A percentile compares a stretch with the other conserved stretches of the same genome.
Conservation (phyloP, 129 eudicot genomes). For the Escallonia herrerae region DNA sequence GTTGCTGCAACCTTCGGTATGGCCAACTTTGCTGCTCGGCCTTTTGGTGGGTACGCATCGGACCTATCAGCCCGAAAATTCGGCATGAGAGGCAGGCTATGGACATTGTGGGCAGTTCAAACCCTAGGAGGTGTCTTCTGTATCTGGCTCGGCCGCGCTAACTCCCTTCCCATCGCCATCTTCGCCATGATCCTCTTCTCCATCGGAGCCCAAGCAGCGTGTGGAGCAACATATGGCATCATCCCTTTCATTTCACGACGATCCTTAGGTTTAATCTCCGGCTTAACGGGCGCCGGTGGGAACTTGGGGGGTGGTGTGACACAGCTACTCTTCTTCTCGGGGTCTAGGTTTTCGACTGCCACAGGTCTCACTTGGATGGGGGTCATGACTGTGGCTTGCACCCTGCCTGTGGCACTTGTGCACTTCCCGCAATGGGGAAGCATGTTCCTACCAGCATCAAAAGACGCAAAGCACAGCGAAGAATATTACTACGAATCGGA, state of each 20-base stretch:
- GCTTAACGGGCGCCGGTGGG: constrained; percentile 69
- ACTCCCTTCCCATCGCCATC: constrained; percentile 41
- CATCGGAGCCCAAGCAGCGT: constrained; percentile 74
- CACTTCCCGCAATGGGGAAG: constrained; percentile 84
- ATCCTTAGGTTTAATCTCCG: constrained; percentile 50
- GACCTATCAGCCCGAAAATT: constrained; percentile 36
- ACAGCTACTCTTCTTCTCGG: constrained; percentile 61
- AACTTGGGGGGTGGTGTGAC: constrained; percentile 68
- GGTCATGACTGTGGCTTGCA: constrained; percentile 47
- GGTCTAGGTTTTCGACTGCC: constrained; percentile 39
- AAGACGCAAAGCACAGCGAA: constrained; percentile 33
- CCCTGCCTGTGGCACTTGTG: constrained; percentile 48
- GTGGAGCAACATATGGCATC: constrained; percentile 81
- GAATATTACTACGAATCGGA: constrained; percentile 46
- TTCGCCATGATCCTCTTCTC: constrained; percentile 67
- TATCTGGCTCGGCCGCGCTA: constrained; percentile 51
- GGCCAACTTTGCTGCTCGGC: constrained; percentile 47
- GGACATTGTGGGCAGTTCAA: constrained; percentile 60
- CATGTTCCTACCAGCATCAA: constrained; percentile 43
- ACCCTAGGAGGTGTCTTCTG: constrained; percentile 55
- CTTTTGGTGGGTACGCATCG: constrained; percentile 50
- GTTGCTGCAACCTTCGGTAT: constrained; percentile 57
- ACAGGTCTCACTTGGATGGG: constrained; percentile 61
- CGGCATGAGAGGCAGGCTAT: constrained; percentile 63
- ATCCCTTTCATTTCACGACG: constrained; percentile 75